phyloP scores from a whole-genome alignment of 2,329 filamentous ascomycete species.

The Pseudocercospora eumusae region DNA sequence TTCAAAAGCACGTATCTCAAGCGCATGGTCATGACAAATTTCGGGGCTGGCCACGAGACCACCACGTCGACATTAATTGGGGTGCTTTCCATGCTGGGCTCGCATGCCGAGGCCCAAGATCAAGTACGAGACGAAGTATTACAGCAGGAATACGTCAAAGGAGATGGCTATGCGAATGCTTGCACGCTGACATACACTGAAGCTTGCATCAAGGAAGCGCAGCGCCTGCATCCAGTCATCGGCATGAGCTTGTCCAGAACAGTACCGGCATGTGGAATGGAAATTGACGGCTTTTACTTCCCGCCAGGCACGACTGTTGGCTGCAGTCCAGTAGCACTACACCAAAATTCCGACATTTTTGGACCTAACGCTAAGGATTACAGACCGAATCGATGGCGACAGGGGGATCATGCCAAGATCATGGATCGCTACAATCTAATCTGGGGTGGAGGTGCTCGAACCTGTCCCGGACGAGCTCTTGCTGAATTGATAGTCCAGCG shows the following conservation, averaged over 20 bases:
- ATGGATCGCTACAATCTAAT: conserved; percentile 27
- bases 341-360: conserved; percentile 38
- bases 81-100: conserved; percentile 20
- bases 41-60: conserved; percentile 27
- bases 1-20: conserved; percentile 23
- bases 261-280: conserved; percentile 41
- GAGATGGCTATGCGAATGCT: conserved; percentile 30
- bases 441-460: conserved; percentile 31
- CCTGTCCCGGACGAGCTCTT: conserved; percentile 28
- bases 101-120: conserved; percentile 5
- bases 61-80: conserved; percentile 23
- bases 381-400: conserved; percentile 42
- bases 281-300: conserved; percentile 40
- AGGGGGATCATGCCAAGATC: conserved; percentile 19
- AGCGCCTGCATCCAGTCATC: conserved; percentile 49
- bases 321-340: conserved; percentile 40
- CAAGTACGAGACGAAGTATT: conserved; percentile 9
- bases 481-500: conserved; percentile 36
- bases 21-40: conserved; percentile 28
- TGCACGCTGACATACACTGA: conserved; percentile 44
- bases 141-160: not conserved
- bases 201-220: conserved; percentile 48
- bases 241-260: conserved; percentile 45
- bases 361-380: conserved; percentile 40
- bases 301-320: conserved; percentile 38